These are phyloP conservation scores for Rhododendron henanense DNA, from an alignment of 148 eudicot genomes.

Conservation along the genomic window DNA sequence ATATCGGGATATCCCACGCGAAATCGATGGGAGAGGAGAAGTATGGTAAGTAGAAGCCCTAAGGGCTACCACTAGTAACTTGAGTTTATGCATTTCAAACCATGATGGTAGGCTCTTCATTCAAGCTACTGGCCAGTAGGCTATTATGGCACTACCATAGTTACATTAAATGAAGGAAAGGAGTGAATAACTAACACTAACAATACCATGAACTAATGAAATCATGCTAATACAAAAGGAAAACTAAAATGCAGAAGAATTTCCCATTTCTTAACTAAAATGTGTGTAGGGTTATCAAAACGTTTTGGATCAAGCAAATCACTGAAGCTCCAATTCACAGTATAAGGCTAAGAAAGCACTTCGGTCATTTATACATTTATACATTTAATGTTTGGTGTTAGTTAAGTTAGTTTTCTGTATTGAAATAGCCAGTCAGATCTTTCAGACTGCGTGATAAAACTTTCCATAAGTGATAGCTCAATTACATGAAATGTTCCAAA, in stretches of 20 bases:
- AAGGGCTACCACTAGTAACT: not conserved
- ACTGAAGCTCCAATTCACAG: not conserved
- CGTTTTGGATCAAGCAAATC: not conserved
- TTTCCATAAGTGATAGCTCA: not conserved
- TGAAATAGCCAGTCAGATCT: not conserved
- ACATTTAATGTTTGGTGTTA: not conserved
- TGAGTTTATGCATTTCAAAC: not conserved
- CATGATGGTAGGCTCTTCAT: not conserved
- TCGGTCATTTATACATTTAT: not conserved
- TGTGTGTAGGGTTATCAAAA: not conserved
- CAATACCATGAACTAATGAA: not conserved
- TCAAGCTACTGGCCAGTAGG: not conserved
- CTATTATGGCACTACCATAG: not conserved
- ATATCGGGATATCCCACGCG: not conserved
- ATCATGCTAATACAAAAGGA: slow-evolving; percentile 4
- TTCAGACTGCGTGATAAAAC: not conserved
- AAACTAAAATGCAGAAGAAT: not conserved
- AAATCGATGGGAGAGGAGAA: not conserved
- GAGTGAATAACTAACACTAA: not conserved
- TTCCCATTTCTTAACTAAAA: not conserved
- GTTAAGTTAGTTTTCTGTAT: not conserved
- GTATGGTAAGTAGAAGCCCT: not conserved
- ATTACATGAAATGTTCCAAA: not conserved
- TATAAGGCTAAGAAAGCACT: not conserved
- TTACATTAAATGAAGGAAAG: not conserved